phyloP scores from a whole-genome alignment of 495 filamentous ascomycete genomes.

The Rhypophila decipiens region DNA sequence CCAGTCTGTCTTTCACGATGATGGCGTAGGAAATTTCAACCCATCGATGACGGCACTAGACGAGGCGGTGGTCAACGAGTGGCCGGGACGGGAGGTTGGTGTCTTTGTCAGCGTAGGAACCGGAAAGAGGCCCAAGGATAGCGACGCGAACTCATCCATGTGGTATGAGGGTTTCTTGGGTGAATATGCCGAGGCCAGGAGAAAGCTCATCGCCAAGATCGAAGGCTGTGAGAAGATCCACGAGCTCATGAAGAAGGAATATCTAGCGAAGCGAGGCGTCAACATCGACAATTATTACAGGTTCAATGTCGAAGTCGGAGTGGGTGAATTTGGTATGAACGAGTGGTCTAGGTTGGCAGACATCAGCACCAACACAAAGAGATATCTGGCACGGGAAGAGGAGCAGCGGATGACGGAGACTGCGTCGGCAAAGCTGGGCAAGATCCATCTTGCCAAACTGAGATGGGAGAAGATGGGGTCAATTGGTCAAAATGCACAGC shows the following conservation, averaged over 20 bases:
- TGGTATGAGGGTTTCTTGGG: slow-evolving; percentile 96
- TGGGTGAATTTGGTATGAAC: slow-evolving; percentile 98
- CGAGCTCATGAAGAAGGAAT: slow-evolving; percentile 68
- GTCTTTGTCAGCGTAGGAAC: slow-evolving; percentile 90
- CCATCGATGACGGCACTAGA: slow-evolving; percentile 79
- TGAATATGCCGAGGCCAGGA: slow-evolving; percentile 83
- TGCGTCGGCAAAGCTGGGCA: slow-evolving; percentile 75
- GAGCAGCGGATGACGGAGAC: slow-evolving; percentile 69
- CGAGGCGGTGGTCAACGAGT: slow-evolving; percentile 87
- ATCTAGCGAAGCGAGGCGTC: slow-evolving; percentile 70
- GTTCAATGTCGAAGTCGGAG: slow-evolving; percentile 94
- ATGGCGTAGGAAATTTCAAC: slow-evolving; percentile 88
- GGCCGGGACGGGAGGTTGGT: slow-evolving; percentile 84
- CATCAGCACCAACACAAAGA: slow-evolving; percentile 83
- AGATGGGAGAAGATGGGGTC: slow-evolving; percentile 30
- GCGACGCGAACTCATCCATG: slow-evolving; percentile 57
- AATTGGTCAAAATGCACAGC: slow-evolving; percentile 20
- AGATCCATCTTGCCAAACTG: slow-evolving; percentile 63
- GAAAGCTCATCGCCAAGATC: slow-evolving; percentile 78
- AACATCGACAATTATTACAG: slow-evolving; percentile 91
- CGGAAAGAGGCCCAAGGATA: slow-evolving; percentile 73
- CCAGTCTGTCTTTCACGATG: slow-evolving; percentile 88
- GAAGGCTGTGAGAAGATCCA: slow-evolving; percentile 93
- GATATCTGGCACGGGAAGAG: slow-evolving; percentile 68
- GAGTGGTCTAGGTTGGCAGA: slow-evolving; percentile 92